These are phyloP conservation scores for Solanum acaule DNA, from an alignment of 257 asterid genomes.

Conservation along the genomic window DNA sequence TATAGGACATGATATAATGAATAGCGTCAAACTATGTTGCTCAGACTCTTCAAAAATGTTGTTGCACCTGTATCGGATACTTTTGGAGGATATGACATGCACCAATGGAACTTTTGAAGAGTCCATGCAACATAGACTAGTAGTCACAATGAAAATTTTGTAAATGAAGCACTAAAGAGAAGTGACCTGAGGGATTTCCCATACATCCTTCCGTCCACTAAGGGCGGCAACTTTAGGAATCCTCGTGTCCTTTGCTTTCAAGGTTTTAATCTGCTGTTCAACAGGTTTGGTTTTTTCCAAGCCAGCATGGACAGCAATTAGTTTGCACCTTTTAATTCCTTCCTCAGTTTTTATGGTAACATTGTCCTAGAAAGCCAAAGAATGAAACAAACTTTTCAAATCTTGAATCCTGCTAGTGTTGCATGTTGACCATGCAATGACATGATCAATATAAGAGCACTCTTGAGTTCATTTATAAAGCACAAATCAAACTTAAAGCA, in stretches of 20 bases:
- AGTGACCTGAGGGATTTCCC: constrained; percentile 81
- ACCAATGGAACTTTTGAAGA: not conserved
- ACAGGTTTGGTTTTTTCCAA: constrained; percentile 56
- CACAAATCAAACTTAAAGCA: not conserved
- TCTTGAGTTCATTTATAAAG: not conserved
- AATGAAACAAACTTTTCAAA: not conserved
- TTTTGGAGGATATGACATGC: not conserved
- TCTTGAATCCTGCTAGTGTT: not conserved
- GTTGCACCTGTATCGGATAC: not conserved
- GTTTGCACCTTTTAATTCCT: constrained; percentile 51
- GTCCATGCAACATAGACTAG: not conserved
- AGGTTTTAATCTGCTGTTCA: constrained; percentile 46
- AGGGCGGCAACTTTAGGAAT: constrained; percentile 75
- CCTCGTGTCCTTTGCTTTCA: constrained; percentile 75
- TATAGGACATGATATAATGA: not conserved
- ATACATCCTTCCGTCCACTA: constrained; percentile 72
- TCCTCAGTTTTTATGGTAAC: constrained; percentile 58
- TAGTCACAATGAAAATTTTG: not conserved
- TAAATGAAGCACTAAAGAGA: not conserved
- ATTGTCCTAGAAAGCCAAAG: constrained; percentile 34
- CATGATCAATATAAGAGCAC: not conserved
- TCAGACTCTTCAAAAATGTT: not conserved
- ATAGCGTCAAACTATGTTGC: not conserved
- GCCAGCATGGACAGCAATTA: constrained; percentile 90
- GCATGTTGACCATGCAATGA: not conserved